These are phyloP conservation scores for Excoecaria cochinchinensis DNA, from an alignment of 345 rosid genomes.

Conservation along the genomic window DNA sequence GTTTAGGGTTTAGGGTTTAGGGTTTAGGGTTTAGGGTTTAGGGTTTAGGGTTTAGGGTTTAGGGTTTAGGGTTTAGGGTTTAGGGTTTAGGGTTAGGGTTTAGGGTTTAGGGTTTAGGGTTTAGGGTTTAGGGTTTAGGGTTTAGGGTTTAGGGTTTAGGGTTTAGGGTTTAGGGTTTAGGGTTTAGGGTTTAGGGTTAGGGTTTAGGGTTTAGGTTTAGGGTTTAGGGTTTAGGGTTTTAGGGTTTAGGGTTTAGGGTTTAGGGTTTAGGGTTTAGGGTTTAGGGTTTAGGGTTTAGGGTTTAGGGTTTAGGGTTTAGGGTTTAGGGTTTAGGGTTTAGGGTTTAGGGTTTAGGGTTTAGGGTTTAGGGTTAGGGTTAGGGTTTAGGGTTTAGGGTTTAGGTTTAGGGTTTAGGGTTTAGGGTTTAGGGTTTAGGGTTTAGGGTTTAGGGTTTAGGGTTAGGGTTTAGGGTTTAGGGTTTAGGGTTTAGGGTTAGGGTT, in stretches of 20 bases:
- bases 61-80: conserved; percentile 23
- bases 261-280: conserved; percentile 2
- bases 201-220: no score
- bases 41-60: conserved; percentile 24
- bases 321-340: conserved; percentile 4
- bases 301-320: background rate
- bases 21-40: conserved; percentile 22
- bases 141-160: conserved; percentile 15
- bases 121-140: background rate
- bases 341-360: conserved; percentile 2
- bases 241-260: background rate
- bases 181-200: conserved; percentile 10
- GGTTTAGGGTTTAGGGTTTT: background rate
- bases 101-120: conserved; percentile 19
- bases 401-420: background rate
- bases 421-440: background rate
- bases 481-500: no score
- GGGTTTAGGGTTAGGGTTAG: conserved; percentile 5
- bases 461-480: background rate
- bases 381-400: no score
- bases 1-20: conserved; percentile 4
- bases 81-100: conserved; percentile 21
- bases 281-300: background rate
- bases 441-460: conserved; percentile 8
- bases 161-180: conserved; percentile 17